Evolutionary conservation across 2,329 filamentous ascomycete species (phyloP).

Genomic region (Clarireedia homoeocarpa): DNA sequence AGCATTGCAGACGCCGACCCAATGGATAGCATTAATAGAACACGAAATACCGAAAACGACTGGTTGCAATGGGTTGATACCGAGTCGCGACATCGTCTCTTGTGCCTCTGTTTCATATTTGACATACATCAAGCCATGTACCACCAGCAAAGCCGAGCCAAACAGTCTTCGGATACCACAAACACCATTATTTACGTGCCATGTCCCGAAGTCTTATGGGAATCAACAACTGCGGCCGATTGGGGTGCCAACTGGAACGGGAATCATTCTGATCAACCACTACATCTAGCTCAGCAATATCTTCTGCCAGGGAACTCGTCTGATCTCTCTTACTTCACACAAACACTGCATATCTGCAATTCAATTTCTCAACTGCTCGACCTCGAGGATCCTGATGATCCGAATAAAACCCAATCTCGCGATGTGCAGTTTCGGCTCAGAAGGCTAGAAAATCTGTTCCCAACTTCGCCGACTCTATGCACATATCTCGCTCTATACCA

Average conservation of each 20-base stretch:
- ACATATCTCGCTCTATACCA: conserved; percentile 50
- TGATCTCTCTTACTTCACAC: conserved; percentile 16
- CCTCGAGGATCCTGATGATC: conserved; percentile 27
- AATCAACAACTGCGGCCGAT: conserved; percentile 35
- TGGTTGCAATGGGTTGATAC: conserved; percentile 47
- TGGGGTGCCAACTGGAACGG: conserved; percentile 34
- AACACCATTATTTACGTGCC: conserved; percentile 17
- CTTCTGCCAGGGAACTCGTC: conserved; percentile 7
- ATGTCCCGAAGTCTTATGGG: conserved; percentile 40
- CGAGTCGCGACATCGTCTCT: conserved; percentile 45
- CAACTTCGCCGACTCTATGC: conserved; percentile 38
- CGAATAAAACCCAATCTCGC: conserved; percentile 14
- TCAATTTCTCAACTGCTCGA: conserved; percentile 22
- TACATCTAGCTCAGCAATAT: conserved; percentile 15
- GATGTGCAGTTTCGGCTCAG: background rate
- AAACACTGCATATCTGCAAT: conserved; percentile 22
- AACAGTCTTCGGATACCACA: conserved; percentile 1
- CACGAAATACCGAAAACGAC: conserved; percentile 11
- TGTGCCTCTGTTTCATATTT: conserved; percentile 49
- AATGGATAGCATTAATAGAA: background rate
- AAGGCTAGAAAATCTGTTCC: conserved; percentile 32
- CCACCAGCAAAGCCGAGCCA: conserved; percentile 30
- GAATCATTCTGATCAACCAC: conserved; percentile 8
- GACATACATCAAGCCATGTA: conserved; percentile 49
- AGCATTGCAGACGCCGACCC: background rate